Evolutionary conservation across 495 filamentous ascomycete genomes (phyloP).

Genomic region (Penicillium malachiteum): DNA sequence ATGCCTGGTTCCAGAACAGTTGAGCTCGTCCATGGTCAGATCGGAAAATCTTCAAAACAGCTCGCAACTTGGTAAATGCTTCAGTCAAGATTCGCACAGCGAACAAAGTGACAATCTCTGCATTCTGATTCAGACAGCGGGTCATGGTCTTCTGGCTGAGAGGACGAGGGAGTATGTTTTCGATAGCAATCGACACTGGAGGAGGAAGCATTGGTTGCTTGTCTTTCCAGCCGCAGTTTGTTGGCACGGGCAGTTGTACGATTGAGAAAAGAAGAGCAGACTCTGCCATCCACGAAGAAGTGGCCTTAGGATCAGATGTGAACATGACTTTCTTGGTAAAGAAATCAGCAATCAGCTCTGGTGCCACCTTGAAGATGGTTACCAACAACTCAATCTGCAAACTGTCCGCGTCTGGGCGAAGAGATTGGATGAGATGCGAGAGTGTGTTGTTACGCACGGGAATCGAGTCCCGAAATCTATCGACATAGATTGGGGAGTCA

Average conservation of each 20-base stretch:
- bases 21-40: constrained; percentile 38
- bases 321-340: constrained; percentile 79
- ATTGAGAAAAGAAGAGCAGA: constrained; percentile 80
- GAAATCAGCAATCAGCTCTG: constrained; percentile 82
- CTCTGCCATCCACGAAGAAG: constrained; percentile 91
- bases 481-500: constrained; percentile 63
- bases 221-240: constrained; percentile 63
- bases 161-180: constrained; percentile 83
- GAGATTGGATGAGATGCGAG: constrained; percentile 69
- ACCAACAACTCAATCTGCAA: constrained; percentile 80
- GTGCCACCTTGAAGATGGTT: constrained; percentile 73
- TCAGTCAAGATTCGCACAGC: constrained; percentile 72
- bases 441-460: constrained; percentile 73
- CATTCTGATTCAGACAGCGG: constrained; percentile 73
- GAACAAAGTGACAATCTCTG: constrained; percentile 76
- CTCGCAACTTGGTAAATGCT: constrained; percentile 74
- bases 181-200: constrained; percentile 70
- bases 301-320: constrained; percentile 84
- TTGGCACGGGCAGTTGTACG: constrained; percentile 70
- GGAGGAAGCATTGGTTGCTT: constrained; percentile 60
- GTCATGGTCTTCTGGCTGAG: constrained; percentile 72
- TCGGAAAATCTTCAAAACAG: constrained; percentile 46
- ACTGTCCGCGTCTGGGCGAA: constrained; percentile 79
- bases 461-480: constrained; percentile 62
- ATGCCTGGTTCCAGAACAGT: constrained; percentile 64